Base-by-base conservation (phyloP, 176 grass and related monocot genomes). In the Zizania latifolia region DNA sequence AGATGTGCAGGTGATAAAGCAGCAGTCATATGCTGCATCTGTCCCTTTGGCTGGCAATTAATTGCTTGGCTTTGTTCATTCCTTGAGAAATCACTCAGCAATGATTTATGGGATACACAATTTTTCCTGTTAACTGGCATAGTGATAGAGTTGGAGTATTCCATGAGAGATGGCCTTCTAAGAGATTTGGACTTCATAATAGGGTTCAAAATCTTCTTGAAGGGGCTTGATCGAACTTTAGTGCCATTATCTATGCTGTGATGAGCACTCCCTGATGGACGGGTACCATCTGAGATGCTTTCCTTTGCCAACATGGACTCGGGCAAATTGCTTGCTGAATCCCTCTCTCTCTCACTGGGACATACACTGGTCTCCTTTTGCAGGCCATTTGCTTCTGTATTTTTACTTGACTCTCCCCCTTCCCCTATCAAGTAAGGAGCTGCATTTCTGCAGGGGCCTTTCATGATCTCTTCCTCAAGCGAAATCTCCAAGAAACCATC, bases 151-250 rank as follows among this genome's bases (percentile, higher is more conserved):
- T 35, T 79, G 29, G 63, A 8, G 11, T 43, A 54, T 72, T 92
- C 71, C 0, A 29, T n/a, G 40, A 74, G 35, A 22, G 87, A 39
- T 33, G 74, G 63, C 29, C 75, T 84, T 66, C 83, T 88, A 54
- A 84, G 38, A 76, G 96, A 90, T 76, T 90, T 99, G 37, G 92
- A 92, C 83, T 92, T 99, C 76, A 90, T 99, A 51, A 99, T 94
- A 3, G 96, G 96, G 77, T 92, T 82, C 77, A 99, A 65, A 70
- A 99, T 94, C 76, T 78, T 85, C 78, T 90, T 92, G 54, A 99
- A 90, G n/a, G 89, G 78, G 56, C 89, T 99, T 61, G 87, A 83
- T 65, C 89, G 81, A 71, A 85, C 62, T 75, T 90, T 90, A 27
- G 31, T 24, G 57, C 3, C 75, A 11, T 46, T 80, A 22, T 33